phyloP scores from a whole-genome alignment of 495 filamentous ascomycete species.

The Rusavskia elegans region DNA sequence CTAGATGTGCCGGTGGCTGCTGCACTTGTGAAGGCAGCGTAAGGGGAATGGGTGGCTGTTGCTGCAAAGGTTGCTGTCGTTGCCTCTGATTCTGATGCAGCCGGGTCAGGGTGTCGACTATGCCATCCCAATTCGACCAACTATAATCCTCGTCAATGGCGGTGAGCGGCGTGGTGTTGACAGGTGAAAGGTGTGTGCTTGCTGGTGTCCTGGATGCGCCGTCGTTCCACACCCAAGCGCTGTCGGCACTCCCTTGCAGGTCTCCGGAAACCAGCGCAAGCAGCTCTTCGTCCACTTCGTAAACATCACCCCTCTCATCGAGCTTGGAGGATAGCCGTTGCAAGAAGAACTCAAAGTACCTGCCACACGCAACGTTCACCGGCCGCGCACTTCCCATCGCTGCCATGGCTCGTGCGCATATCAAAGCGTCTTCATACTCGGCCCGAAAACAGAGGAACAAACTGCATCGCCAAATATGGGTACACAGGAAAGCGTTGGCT shows the following conservation, averaged over 20 bases:
- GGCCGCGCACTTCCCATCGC: conserved; percentile 52
- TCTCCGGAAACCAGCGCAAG: conserved; percentile 79
- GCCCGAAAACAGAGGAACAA: conserved; percentile 63
- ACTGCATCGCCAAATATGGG: conserved; percentile 80
- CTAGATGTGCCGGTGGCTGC: neutral
- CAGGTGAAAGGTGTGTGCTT: neutral
- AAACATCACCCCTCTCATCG: conserved; percentile 31
- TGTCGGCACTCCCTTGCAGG: conserved; percentile 67
- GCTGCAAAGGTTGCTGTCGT: neutral
- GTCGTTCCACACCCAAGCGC: conserved; percentile 76
- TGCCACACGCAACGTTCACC: conserved; percentile 64
- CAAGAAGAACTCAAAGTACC: conserved; percentile 73
- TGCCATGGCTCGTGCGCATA: conserved; percentile 54
- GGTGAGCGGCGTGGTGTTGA: neutral
- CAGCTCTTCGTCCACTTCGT: conserved; percentile 80
- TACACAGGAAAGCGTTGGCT: conserved; percentile 52
- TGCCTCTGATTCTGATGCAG: neutral
- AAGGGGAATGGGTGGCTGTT: neutral
- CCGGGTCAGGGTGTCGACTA: neutral
- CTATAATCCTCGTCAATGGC: neutral
- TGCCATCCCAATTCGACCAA: neutral
- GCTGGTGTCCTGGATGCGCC: conserved; percentile 23
- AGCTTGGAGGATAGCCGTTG: conserved; percentile 40
- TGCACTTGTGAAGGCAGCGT: neutral
- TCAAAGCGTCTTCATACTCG: conserved; percentile 53